Percentiles rank a stretch among this genome's conserved stretches.
phyloP scores from a whole-genome alignment of 208 protist genomes.

The Trypanosomatidae sp. region DNA sequence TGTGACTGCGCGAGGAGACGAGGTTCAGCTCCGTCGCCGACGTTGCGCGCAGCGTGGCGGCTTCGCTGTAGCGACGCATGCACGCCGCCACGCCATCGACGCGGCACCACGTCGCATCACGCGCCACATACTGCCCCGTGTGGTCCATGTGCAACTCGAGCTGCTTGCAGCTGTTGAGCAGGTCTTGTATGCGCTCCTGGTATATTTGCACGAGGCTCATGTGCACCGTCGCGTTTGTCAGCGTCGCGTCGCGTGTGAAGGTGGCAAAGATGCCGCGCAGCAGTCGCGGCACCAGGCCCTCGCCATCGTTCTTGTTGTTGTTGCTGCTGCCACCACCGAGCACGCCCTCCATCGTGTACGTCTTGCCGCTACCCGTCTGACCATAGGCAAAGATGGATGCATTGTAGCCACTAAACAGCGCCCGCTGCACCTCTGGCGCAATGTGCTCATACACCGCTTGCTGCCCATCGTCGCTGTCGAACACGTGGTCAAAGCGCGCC shows the following conservation, averaged over 20 bases:
- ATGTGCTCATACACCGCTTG: conserved; percentile 46
- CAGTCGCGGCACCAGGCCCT: conserved; percentile 65
- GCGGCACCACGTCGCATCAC: conserved; percentile 63
- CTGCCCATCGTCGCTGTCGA: conserved; percentile 32
- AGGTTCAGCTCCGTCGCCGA: conserved; percentile 86
- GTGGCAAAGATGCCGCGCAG: conserved; percentile 60
- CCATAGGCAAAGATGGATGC: conserved; percentile 92
- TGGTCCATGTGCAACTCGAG: conserved; percentile 86
- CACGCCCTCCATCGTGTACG: conserved; percentile 80
- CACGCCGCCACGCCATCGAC: conserved; percentile 50
- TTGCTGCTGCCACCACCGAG: conserved; percentile 6
- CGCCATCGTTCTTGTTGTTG: conserved; percentile 7
- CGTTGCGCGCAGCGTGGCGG: conserved; percentile 50
- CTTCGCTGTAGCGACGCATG: conserved; percentile 73
- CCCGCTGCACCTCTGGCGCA: conserved; percentile 43
- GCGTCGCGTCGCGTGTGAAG: conserved; percentile 44
- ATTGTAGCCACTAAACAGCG: conserved; percentile 83
- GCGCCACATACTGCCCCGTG: conserved; percentile 74
- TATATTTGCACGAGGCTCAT: conserved; percentile 85
- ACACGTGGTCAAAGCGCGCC: conserved; percentile 78
- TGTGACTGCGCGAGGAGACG: conserved; percentile 83
- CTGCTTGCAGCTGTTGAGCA: conserved; percentile 63
- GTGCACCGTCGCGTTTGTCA: conserved; percentile 56
- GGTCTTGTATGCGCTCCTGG: conserved; percentile 82
- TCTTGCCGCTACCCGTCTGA: conserved; percentile 94